Base-by-base conservation (phyloP, 495 filamentous ascomycete genomes). In the Symbiotaphrina buchneri region DNA sequence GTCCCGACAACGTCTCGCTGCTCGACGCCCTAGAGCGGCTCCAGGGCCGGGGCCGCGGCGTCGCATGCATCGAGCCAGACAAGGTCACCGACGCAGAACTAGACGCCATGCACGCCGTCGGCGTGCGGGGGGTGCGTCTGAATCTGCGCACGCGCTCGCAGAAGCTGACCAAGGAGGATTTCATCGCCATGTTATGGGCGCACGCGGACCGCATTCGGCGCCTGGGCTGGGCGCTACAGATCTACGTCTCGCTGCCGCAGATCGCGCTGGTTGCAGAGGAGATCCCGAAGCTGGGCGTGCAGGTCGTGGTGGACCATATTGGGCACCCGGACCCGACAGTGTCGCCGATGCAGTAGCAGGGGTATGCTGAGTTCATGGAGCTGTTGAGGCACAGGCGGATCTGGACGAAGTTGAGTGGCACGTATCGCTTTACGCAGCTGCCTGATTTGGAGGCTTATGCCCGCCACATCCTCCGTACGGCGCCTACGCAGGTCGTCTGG, bases 231-330 rank as follows among this genome's bases (percentile, higher is more conserved):
- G 23, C 18, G 11, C 8, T 34, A 5, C 32, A 34, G 32, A 6
- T 34, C 6, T 34, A 34, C 17, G 6, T 34, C 5, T 11, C 14
- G 13, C 18, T 22, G 24, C 15, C 8, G 7, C 19, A 25, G 17
- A n/a, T 28, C 15, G 21, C 13, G 21, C 19, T 29, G n/a, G 10
- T 34, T 18, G 13, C 20, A n/a, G 22, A 28, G 18, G 13, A 17
- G 7, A 28, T 34, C 23, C 32, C 15, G 6, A 15, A 13, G 11
- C 17, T 34, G 10, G 11, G 19, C 3, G 23, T 34, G 7, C 21
- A 23, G 5, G 32, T 34, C 13, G 23, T 34, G n/a, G 24, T 25
- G 4, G 32, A 34, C 17, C 32, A 34, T 29, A 10, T 28, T 4
- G 32, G 32, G 24, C 54, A 59, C 34, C 35, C n/a, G n/a, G n/a